Evolutionary conservation across 2,329 filamentous ascomycete genomes (phyloP).

Genomic region (Blumeria hordei): DNA sequence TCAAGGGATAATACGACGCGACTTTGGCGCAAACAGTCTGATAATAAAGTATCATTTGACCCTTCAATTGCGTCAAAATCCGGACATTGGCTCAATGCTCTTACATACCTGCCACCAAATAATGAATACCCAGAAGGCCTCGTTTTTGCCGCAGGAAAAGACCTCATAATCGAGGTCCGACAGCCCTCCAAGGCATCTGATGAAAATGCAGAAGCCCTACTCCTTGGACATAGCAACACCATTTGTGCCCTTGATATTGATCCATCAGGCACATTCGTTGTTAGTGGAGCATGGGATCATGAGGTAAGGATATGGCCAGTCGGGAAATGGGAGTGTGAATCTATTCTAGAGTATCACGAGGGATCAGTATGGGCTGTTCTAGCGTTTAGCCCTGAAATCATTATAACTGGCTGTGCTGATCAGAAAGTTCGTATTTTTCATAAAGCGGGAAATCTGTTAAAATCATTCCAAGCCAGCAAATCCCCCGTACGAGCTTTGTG

Average conservation of each 20-base stretch:
- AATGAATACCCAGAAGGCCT: slow-evolving; percentile 47
- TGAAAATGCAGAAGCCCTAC: slow-evolving; percentile 61
- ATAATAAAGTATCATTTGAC: slow-evolving; percentile 48
- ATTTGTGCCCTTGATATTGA: slow-evolving; percentile 69
- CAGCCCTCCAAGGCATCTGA: slow-evolving; percentile 39
- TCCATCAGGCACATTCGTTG: slow-evolving; percentile 44
- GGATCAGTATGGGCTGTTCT: slow-evolving; percentile 82
- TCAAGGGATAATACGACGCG: slow-evolving; percentile 83
- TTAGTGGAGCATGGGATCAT: slow-evolving; percentile 87
- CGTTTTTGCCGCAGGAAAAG: slow-evolving; percentile 69
- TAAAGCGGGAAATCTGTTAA: slow-evolving; percentile 34
- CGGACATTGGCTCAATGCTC: slow-evolving; percentile 65
- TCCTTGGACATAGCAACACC: slow-evolving; percentile 71
- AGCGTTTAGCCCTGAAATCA: slow-evolving; percentile 51
- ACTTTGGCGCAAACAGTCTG: slow-evolving; percentile 49
- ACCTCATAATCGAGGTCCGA: slow-evolving; percentile 79
- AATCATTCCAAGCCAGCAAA: slow-evolving; percentile 42
- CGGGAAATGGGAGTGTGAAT: slow-evolving; percentile 60
- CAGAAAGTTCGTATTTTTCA: slow-evolving; percentile 70
- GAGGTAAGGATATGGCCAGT: slow-evolving; percentile 70
- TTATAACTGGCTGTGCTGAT: slow-evolving; percentile 85
- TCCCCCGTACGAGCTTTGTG: slow-evolving; percentile 80
- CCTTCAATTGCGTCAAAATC: slow-evolving; percentile 57
- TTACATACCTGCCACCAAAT: slow-evolving; percentile 52
- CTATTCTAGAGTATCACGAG: slow-evolving; percentile 50